Percentiles rank a stretch among this genome's conserved stretches.
These are phyloP conservation scores for Mycena maculata DNA, from an alignment of 768 basidiomycete genomes.

Conservation along the genomic window DNA sequence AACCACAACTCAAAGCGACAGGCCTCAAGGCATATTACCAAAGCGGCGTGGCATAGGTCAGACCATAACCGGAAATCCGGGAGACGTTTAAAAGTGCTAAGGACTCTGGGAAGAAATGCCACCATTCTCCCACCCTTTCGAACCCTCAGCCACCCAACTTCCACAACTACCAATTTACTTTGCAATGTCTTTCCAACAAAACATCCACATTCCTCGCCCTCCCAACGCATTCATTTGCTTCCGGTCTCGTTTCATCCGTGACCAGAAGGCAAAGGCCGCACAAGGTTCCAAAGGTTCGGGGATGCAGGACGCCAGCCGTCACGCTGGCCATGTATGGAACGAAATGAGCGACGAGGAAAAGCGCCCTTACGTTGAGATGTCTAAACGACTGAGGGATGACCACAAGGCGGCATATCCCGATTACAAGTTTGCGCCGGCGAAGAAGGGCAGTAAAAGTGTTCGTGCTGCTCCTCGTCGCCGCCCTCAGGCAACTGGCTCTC, in stretches of 20 bases:
- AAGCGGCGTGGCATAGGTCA: constrained; percentile 11
- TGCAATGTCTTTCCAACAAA: constrained; percentile 9
- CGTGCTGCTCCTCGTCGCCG: not conserved
- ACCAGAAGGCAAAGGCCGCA: not conserved
- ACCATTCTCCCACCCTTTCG: not conserved
- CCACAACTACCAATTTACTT: not conserved
- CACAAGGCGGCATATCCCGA: constrained; percentile 17
- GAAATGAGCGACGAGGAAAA: constrained; percentile 12
- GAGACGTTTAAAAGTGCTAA: constrained; percentile 15
- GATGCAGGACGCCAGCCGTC: constrained; percentile 11
- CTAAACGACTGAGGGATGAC: not conserved
- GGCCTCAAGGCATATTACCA: constrained; percentile 17
- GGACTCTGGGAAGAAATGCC: not conserved
- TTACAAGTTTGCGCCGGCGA: constrained; percentile 19
- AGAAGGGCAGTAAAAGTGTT: not conserved
- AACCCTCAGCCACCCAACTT: not conserved
- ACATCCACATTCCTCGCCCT: constrained; percentile 13
- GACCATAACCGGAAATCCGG: not conserved
- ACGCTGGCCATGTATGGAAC: constrained; percentile 15
- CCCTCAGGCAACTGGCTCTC: not conserved
- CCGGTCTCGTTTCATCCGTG: constrained; percentile 17
- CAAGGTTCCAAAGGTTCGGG: not conserved
- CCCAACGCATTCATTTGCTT: constrained; percentile 25
- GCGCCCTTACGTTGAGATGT: constrained; percentile 13
- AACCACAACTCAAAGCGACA: constrained; percentile 27